Evolutionary conservation across 331 rosid species (phyloP).

Genomic region (Arachis monticola): DNA sequence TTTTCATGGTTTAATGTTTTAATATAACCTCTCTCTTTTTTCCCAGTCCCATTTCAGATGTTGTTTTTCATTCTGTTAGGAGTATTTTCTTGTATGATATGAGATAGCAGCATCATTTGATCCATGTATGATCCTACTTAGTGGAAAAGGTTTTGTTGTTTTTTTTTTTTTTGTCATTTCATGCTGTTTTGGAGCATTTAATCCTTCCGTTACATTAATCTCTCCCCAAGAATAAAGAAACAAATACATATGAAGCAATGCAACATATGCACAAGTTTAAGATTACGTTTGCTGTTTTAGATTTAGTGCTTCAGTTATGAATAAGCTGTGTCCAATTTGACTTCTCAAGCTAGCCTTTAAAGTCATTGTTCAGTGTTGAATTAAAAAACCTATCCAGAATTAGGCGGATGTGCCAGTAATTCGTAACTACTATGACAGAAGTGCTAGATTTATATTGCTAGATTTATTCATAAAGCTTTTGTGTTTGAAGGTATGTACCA

Average conservation of each 20-base stretch:
- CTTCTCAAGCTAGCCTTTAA: conserved; percentile 17
- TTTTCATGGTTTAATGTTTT: neutral
- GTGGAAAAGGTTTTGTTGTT: neutral
- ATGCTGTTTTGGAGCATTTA: neutral
- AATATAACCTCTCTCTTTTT: neutral
- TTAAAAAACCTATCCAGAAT: conserved; percentile 1
- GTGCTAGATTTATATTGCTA: conserved; percentile 20
- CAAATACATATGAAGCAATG: conserved; percentile 8
- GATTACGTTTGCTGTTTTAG: neutral
- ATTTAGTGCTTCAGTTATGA: too few species aligned
- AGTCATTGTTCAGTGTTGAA: conserved; percentile 5
- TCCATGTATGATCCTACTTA: neutral
- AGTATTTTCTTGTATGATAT: neutral
- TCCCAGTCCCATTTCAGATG: too few species aligned
- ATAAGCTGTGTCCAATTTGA: neutral
- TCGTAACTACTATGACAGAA: neutral
- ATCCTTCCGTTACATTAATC: conserved; percentile 3
- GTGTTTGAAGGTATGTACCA: conserved; percentile 8
- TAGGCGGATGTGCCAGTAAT: conserved; percentile 1
- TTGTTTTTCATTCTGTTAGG: neutral
- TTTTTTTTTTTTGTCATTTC: neutral
- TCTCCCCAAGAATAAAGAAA: neutral
- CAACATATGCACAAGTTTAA: neutral
- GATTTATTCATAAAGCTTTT: conserved; percentile 19
- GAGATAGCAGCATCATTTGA: neutral